Conservation (phyloP, 1,284 basidiomycete species). For the Exsudoporus floridanus region DNA sequence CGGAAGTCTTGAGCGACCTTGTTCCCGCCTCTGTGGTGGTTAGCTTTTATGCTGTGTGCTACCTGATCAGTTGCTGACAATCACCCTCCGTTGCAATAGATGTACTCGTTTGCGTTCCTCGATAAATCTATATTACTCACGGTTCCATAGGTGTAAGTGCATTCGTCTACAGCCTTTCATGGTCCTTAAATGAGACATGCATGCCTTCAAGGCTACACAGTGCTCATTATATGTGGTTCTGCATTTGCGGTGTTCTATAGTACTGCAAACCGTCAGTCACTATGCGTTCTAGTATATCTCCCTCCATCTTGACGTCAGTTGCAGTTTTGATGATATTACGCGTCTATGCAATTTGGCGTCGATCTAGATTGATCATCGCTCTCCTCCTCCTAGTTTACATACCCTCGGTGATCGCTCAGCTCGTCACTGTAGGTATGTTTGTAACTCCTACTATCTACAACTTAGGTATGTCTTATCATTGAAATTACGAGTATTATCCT, state of each 20-base stretch:
- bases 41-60: background rate
- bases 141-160: background rate
- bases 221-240: background rate
- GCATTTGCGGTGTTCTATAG: background rate
- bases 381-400: background rate
- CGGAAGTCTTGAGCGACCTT: background rate
- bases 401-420: background rate
- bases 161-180: background rate
- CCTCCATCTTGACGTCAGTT: background rate
- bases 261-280: background rate
- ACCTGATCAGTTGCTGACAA: background rate
- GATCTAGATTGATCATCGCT: background rate
- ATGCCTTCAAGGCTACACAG: background rate
- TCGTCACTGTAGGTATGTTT: background rate
- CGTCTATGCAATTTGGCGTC: conserved; percentile 1
- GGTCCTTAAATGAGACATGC: background rate
- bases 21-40: background rate
- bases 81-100: background rate
- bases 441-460: background rate
- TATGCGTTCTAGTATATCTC: background rate
- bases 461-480: background rate
- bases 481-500: background rate
- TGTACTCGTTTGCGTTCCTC: background rate
- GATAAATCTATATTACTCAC: background rate
- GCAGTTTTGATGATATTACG: background rate